phyloP scores from a whole-genome alignment of 1,139 yeast species.

The Chernovozyma sophiae-reginae region DNA sequence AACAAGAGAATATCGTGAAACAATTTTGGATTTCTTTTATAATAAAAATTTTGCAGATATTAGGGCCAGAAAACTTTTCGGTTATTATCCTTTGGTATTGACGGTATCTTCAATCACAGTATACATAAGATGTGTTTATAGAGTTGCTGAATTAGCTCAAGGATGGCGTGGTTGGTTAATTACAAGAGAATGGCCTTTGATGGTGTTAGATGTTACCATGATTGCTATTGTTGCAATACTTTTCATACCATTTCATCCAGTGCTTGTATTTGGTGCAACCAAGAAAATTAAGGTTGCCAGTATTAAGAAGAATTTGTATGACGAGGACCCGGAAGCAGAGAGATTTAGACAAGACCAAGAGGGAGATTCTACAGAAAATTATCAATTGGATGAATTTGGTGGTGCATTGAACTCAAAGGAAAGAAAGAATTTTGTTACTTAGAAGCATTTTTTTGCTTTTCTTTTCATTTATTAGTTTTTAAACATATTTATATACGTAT shows the following conservation, averaged over 20 bases:
- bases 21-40: constrained; percentile 28
- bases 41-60: constrained; percentile 39
- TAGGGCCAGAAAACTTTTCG: constrained; percentile 38
- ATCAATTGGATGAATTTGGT: neutral
- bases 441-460: too few species aligned
- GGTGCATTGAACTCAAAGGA: too few species aligned
- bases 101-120: constrained; percentile 54
- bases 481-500: too few species aligned
- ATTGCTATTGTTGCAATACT: constrained; percentile 43
- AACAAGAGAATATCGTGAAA: constrained; percentile 18
- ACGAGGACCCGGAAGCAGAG: constrained; percentile 1
- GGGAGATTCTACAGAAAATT: too few species aligned
- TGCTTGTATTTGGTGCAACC: constrained; percentile 46
- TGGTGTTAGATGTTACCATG: constrained; percentile 77
- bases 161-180: constrained; percentile 77
- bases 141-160: constrained; percentile 73
- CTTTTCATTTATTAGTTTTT: too few species aligned
- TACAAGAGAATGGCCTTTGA: constrained; percentile 64
- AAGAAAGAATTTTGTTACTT: too few species aligned
- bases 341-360: too few species aligned
- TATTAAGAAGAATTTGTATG: constrained; percentile 29
- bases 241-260: constrained; percentile 62
- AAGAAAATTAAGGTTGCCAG: constrained; percentile 33
- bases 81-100: constrained; percentile 48
- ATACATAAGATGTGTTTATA: constrained; percentile 71